Evolutionary conservation across 2,329 filamentous ascomycete genomes (phyloP), one percentile per base, ranked within the genome.

Genomic region (Endoconidiophora laricicola): DNA sequence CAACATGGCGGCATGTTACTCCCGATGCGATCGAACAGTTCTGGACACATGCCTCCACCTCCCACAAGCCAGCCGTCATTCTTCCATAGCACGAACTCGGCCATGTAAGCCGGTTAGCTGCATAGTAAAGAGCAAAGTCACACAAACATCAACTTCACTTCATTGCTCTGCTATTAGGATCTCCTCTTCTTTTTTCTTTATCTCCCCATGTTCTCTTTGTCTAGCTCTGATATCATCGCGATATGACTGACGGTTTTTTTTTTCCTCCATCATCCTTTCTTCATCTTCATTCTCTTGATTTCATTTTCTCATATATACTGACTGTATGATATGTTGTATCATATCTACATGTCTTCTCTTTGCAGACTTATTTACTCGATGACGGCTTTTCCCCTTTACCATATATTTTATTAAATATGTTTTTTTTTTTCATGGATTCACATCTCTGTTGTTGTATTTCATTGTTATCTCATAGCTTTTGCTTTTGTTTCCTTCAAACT

Each of bases 1-100:
- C 16, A 38, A n/a, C 33, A 50, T 46, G 48, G 38, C 7, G 12
- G 36, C 16, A 20, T 26, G 26, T 18, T 45, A 18, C 7, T 20
- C 16, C 24, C 29, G 24, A 33, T 26, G n/a, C 46, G 40, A 20
- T 14, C 38, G n/a, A 38, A 46, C 9, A 29, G 16, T 14, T 36
- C 24, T 7, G 46, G 46, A 9, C 23, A 42, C 6, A 42, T 48
- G 46, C 46, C 24, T 16, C 46, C 38, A 20, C 44, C 39, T 20
- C 49, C 49, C 20, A 52, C 49, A 22, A 52, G 49, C 38, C 49
- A 52, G 29, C 49, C 44, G 12, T 9, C 38, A 14, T 52, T 43
- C 18, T 52, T 46, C 33, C 49, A 44, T 6, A 29, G 49, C 14
- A 39, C 29, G 23, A 38, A 38, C 40, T 49, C 47, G 24, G 10